phyloP scores from a whole-genome alignment of 2,329 filamentous ascomycete genomes.

The Torrubiellomyces zombiae region DNA sequence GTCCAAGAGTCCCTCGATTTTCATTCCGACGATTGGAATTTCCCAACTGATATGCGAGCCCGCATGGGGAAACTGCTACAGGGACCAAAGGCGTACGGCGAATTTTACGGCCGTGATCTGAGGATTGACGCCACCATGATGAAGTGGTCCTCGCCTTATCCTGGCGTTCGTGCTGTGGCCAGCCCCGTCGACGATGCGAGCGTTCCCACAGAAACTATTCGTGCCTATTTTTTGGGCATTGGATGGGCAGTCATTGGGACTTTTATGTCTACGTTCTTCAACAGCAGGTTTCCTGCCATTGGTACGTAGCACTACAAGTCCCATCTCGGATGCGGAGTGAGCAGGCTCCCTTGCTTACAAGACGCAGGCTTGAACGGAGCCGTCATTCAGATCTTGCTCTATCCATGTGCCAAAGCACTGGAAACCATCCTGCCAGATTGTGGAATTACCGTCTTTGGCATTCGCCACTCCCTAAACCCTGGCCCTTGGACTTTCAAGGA shows the following conservation, averaged over 20 bases:
- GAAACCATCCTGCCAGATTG: constrained; percentile 26
- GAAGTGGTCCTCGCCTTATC: constrained; percentile 24
- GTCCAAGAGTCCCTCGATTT: constrained; percentile 20
- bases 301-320: too few species aligned
- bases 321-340: too few species aligned
- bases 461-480: constrained; percentile 29
- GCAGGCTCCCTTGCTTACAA: background rate
- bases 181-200: constrained; percentile 17
- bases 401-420: constrained; percentile 26
- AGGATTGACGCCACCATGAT: constrained; percentile 22
- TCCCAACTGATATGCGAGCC: constrained; percentile 23
- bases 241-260: constrained; percentile 7
- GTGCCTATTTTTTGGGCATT: constrained; percentile 24
- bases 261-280: constrained; percentile 24
- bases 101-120: constrained; percentile 23
- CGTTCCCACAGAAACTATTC: constrained; percentile 22
- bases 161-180: constrained; percentile 23
- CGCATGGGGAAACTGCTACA: constrained; percentile 21
- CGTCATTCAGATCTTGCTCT: constrained; percentile 28
- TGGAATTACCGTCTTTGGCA: constrained; percentile 24
- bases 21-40: constrained; percentile 27
- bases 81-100: constrained; percentile 22
- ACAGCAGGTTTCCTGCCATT: constrained; percentile 21
- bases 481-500: constrained; percentile 41
- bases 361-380: constrained; percentile 13